Evolutionary conservation across 140 eudicot genomes (phyloP).

Genomic region (Senecio squalidus): DNA sequence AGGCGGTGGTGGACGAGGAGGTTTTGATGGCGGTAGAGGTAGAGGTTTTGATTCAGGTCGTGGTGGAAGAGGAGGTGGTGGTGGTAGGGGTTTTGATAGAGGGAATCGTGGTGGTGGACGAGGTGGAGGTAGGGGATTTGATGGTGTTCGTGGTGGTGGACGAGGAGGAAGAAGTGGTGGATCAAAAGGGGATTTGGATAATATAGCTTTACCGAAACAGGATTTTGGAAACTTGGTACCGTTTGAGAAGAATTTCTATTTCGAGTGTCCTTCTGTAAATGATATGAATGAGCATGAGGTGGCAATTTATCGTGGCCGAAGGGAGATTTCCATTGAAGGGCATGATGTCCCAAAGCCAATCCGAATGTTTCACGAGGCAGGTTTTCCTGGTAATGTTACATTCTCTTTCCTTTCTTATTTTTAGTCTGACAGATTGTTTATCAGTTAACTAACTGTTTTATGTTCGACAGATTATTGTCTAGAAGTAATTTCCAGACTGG

Average conservation of each 20-base stretch:
- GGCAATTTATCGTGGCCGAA: conserved; percentile 50
- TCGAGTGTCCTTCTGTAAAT: conserved; percentile 60
- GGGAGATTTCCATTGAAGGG: conserved; percentile 90
- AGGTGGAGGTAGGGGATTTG: conserved; percentile 42
- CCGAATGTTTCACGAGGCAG: conserved; percentile 76
- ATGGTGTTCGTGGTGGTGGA: conserved; percentile 50
- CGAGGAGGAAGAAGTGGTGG: conserved; percentile 69
- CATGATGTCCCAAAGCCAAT: conserved; percentile 81
- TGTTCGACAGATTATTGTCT: conserved; percentile 55
- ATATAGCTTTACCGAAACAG: conserved; percentile 73
- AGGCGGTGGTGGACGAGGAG: conserved; percentile 48
- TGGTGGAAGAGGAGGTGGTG: conserved; percentile 34
- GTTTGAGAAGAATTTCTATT: conserved; percentile 76
- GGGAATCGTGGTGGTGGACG: conserved; percentile 41
- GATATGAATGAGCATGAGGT: conserved; percentile 85
- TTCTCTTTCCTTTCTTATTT: not conserved
- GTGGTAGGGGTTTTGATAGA: conserved; percentile 50
- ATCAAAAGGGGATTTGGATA: conserved; percentile 65
- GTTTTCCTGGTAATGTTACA: conserved; percentile 64
- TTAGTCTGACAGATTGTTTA: not conserved
- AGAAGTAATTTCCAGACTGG: conserved; percentile 72
- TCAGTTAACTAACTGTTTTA: conserved; percentile 1
- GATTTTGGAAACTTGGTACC: conserved; percentile 82
- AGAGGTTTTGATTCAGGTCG: conserved; percentile 47
- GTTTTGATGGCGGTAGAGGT: conserved; percentile 26